Evolutionary conservation across 164 flowering plant genomes (phyloP).

Genomic region (Warburgia ugandensis): DNA sequence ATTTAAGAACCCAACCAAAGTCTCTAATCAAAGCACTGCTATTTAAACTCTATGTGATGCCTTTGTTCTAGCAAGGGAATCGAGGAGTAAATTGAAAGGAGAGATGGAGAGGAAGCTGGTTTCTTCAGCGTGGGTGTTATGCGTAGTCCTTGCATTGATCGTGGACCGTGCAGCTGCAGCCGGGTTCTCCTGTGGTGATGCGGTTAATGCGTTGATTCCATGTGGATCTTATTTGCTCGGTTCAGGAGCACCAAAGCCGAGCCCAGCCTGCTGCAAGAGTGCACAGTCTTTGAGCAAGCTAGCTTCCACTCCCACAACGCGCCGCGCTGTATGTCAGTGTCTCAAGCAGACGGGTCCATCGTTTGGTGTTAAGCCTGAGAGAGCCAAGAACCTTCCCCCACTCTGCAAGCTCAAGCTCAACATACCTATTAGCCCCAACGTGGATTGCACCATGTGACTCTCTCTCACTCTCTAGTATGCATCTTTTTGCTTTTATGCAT

Average conservation of each 20-base stretch:
- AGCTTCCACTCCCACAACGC: conserved; percentile 18
- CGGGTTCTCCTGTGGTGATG: conserved; percentile 30
- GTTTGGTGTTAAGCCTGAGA: conserved; percentile 23
- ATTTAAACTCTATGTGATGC: no score
- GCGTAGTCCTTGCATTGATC: conserved; percentile 12
- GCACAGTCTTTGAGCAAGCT: conserved; percentile 15
- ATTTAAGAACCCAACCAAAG: no score
- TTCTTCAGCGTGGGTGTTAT: conserved; percentile 7
- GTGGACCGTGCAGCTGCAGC: background rate
- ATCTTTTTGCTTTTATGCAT: no score
- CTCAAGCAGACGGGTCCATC: conserved; percentile 25
- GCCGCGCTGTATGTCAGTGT: conserved; percentile 31
- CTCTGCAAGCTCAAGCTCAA: conserved; percentile 26
- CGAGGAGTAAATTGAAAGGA: no score
- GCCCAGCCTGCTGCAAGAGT: conserved; percentile 26
- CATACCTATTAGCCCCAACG: conserved; percentile 25
- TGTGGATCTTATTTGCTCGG: conserved; percentile 31
- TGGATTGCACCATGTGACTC: conserved; percentile 32
- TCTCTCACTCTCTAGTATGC: conserved; percentile 7
- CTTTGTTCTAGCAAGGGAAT: no score
- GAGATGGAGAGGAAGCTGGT: conserved; percentile 14
- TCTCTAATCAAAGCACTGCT: no score
- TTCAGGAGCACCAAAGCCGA: conserved; percentile 16
- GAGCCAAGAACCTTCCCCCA: conserved; percentile 24
- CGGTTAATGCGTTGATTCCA: conserved; percentile 28